A percentile compares a stretch with the other conserved stretches of the same genome.
phyloP scores from a whole-genome alignment of 192 early-diverging fungal species.

The Lobosporangium transversale region DNA sequence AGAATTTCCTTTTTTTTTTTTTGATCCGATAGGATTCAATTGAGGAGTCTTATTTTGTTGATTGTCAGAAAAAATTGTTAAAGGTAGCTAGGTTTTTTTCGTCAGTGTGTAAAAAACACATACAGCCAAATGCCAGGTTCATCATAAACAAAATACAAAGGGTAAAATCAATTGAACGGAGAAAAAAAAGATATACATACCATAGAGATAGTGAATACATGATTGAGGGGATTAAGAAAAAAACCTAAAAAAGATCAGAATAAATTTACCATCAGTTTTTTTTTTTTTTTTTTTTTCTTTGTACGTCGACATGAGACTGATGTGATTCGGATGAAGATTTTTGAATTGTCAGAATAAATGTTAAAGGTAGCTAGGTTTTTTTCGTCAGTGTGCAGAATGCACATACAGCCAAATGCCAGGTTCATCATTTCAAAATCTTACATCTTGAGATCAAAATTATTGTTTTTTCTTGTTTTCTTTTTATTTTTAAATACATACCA shows the following conservation, averaged over 20 bases:
- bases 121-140: constrained; percentile 58
- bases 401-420: constrained; percentile 56
- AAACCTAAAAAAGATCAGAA: too few relatives aligned
- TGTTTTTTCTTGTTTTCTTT: neutral
- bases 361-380: constrained; percentile 54
- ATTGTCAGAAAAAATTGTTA: constrained; percentile 37
- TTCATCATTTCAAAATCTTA: constrained; percentile 41
- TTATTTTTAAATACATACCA: neutral
- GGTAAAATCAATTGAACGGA: neutral
- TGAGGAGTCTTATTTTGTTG: too few relatives aligned
- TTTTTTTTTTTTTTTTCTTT: too few relatives aligned
- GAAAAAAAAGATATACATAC: too few relatives aligned
- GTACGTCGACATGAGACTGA: too few relatives aligned
- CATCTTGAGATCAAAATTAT: neutral
- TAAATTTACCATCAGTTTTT: too few relatives aligned
- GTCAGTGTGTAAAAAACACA: constrained; percentile 48
- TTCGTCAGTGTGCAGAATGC: constrained; percentile 52
- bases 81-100: constrained; percentile 56
- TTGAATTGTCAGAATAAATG: neutral
- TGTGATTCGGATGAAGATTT: too few relatives aligned
- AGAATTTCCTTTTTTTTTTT: too few relatives aligned
- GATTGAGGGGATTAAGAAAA: too few relatives aligned
- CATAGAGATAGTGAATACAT: too few relatives aligned
- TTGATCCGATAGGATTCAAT: too few relatives aligned
- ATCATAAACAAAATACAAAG: constrained; percentile 22